Base-by-base conservation (phyloP, 225 moss, liverwort and hornwort genomes). In the Lunularia cruciata region DNA sequence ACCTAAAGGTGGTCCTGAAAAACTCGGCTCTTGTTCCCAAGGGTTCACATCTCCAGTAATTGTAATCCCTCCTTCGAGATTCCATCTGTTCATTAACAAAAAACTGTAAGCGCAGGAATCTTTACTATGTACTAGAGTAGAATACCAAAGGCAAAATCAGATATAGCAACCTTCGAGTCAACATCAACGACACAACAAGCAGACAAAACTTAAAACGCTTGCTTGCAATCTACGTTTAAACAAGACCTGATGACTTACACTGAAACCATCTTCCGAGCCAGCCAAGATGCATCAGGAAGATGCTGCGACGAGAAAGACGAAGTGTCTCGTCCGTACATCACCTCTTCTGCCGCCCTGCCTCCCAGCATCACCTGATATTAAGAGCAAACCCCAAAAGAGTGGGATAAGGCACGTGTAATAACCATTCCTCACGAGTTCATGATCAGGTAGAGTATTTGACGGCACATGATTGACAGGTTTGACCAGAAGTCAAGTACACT, bases 301-400 rank as follows among this genome's bases (percentile, higher is more conserved):
- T 93, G 84, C n/a, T 83, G 86, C 68, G 79, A 36, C 6, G 96
- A 98, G 62, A 86, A 93, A 60, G 83, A 86, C 47, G 96, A 98
- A 3, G 96, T 98, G 30, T 98, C 88, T 34, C 87, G 84, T 15
- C 93, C 96, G 54, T 81, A 93, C 81, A 98, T 87, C 74, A 98
- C 92, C 84, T 98, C 96, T 75, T 98, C 96, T 12, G 90, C 96
- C 6, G 93, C 96, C 76, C 96, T 74, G 54, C 96, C 96, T n/a
- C 90, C 96, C 58, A 98, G 60, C 63, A 98, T 79, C 37, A 98
- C 92, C 90, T 95, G 87, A 71, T 39, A 35, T 30, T 28, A 19
- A 0, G 6, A 57, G 31, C 8, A 57, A 49, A 49, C 40, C 40
- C 6, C 6, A n/a, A n/a, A n/a, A n/a, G n/a, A n/a, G n/a, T n/a